Evolutionary conservation across 108 stramenopile genomes (phyloP).

Genomic region (Cylindrotheca fusiformis): DNA sequence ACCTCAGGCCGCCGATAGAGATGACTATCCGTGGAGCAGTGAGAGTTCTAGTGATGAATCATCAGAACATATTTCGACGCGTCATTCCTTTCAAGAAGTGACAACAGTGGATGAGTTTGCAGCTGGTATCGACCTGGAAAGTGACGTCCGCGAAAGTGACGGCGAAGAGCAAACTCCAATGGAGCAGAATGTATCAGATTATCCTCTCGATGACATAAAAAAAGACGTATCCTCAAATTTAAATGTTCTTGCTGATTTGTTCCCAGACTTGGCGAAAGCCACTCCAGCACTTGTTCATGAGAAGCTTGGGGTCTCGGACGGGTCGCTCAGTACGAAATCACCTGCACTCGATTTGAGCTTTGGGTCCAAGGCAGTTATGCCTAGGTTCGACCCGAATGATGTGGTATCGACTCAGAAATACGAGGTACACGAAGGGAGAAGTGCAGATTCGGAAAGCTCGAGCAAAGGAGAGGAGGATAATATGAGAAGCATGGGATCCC

Average conservation of each 20-base stretch:
- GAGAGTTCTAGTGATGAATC: conserved; percentile 25
- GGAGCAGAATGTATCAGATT: conserved; percentile 12
- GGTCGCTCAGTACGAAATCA: too few relatives aligned
- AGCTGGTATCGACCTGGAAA: conserved; percentile 43
- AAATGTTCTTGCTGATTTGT: conserved; percentile 37
- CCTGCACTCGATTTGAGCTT: too few relatives aligned
- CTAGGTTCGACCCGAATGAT: conserved; percentile 61
- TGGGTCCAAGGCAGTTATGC: conserved; percentile 37
- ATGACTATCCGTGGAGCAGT: conserved; percentile 31
- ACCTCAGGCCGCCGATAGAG: neutral
- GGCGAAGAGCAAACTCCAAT: conserved; percentile 20
- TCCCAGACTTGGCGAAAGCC: conserved; percentile 55
- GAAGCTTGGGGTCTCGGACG: too few relatives aligned
- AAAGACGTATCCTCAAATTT: conserved; percentile 65
- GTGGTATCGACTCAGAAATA: conserved; percentile 24
- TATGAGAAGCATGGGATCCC: conserved; percentile 8
- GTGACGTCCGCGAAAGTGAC: conserved; percentile 20
- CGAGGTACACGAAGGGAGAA: conserved; percentile 17
- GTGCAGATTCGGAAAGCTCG: conserved; percentile 4
- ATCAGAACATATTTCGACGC: neutral
- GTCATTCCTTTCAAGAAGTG: neutral
- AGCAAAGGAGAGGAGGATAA: conserved; percentile 5
- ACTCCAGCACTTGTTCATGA: too few relatives aligned
- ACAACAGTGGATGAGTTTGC: conserved; percentile 45
- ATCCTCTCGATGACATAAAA: conserved; percentile 24